Evolutionary conservation across 2,329 filamentous ascomycete genomes (phyloP).

Genomic region (Fusarium pininemorale): DNA sequence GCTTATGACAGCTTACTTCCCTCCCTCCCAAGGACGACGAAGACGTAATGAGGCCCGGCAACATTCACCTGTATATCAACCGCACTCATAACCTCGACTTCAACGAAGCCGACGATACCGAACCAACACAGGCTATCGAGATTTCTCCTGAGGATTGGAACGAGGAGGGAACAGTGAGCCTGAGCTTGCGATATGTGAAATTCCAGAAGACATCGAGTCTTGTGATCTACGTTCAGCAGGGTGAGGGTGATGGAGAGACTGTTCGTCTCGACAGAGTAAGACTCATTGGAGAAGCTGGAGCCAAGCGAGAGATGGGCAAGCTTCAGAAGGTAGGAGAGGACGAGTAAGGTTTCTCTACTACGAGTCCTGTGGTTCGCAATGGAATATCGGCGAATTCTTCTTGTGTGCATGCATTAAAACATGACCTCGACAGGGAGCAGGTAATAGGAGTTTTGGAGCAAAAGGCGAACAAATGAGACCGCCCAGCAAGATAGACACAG

Average conservation of each 20-base stretch:
- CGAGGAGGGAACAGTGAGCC: constrained; percentile 74
- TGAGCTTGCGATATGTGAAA: constrained; percentile 89
- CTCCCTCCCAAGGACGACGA: constrained; percentile 75
- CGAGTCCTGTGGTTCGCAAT: neutral
- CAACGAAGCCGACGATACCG: constrained; percentile 89
- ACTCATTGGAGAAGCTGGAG: constrained; percentile 87
- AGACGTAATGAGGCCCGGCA: constrained; percentile 81
- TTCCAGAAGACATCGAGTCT: constrained; percentile 93
- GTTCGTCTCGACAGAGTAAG: constrained; percentile 82
- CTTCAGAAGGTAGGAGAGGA: constrained; percentile 91
- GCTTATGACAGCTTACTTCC: constrained; percentile 78
- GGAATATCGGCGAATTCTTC: neutral
- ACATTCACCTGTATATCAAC: constrained; percentile 88
- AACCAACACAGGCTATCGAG: constrained; percentile 81
- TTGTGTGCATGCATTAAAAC: constrained; percentile 14
- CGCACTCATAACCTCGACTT: constrained; percentile 91
- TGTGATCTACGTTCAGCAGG: constrained; percentile 88
- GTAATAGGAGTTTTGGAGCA: constrained; percentile 35
- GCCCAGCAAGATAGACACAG: constrained; percentile 30
- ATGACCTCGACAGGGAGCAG: constrained; percentile 10
- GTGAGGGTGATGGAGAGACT: constrained; percentile 84
- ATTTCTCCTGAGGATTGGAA: constrained; percentile 85
- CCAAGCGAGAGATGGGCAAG: constrained; percentile 93
- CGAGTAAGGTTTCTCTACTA: constrained; percentile 54
- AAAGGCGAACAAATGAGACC: constrained; percentile 10